Evolutionary conservation across 768 basidiomycete species (phyloP).

Genomic region (Rhizopogon salebrosus): DNA sequence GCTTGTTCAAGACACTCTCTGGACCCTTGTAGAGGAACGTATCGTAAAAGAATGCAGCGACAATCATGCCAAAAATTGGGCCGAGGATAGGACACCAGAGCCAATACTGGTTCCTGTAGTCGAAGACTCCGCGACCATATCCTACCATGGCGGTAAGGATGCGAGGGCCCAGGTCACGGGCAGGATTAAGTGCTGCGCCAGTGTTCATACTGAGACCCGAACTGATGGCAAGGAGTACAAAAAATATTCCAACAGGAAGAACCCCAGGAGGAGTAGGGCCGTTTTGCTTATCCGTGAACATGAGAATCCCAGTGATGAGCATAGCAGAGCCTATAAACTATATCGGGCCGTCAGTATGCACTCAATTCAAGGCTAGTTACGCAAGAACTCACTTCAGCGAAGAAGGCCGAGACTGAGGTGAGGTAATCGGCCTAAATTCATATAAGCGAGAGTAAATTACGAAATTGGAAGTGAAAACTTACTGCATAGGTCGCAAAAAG

Average conservation of each 20-base stretch:
- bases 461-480: slow-evolving; percentile 13
- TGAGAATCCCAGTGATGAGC: slow-evolving; percentile 45
- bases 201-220: slow-evolving; percentile 53
- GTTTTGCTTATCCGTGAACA: slow-evolving; percentile 47
- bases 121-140: slow-evolving; percentile 35
- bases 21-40: slow-evolving; percentile 43
- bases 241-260: slow-evolving; percentile 45
- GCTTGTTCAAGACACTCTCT: slow-evolving; percentile 43
- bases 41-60: slow-evolving; percentile 51
- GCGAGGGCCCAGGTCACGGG: slow-evolving; percentile 60
- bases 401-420: slow-evolving; percentile 35
- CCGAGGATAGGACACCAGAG: slow-evolving; percentile 55
- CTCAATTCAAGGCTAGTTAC: neutral
- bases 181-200: slow-evolving; percentile 56
- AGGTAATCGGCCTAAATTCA: slow-evolving; percentile 25
- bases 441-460: neutral
- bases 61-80: slow-evolving; percentile 46
- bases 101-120: slow-evolving; percentile 50
- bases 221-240: slow-evolving; percentile 48
- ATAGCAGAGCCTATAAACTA: slow-evolving; percentile 48
- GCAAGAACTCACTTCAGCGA: slow-evolving; percentile 27
- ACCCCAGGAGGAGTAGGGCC: slow-evolving; percentile 43
- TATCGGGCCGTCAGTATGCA: neutral
- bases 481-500: slow-evolving; percentile 55
- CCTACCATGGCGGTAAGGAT: slow-evolving; percentile 60